Percentiles rank a stretch among this genome's conserved stretches.
phyloP scores from a whole-genome alignment of 78 protist genomes.

The Protostelium mycophagum region DNA sequence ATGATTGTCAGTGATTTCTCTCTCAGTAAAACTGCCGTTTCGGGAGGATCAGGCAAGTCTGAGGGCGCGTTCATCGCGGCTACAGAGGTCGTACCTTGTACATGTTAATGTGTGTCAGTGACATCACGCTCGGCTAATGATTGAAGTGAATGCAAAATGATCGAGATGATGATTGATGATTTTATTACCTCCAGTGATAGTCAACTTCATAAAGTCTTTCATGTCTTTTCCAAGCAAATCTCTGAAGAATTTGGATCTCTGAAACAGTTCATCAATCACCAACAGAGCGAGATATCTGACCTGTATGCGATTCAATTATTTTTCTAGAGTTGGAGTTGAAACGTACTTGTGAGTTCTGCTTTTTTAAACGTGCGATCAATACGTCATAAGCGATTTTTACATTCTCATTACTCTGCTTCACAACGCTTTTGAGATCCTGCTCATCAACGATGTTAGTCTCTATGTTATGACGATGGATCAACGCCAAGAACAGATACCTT shows the following conservation, averaged over 20 bases:
- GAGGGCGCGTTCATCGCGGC: neutral
- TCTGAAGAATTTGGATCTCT: neutral
- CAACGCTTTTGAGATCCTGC: neutral
- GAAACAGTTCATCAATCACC: neutral
- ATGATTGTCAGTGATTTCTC: neutral
- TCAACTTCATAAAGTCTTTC: neutral
- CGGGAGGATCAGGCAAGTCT: neutral
- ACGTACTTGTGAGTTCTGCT: neutral
- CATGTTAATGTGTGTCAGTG: no score
- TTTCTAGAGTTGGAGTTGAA: neutral
- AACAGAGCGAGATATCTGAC: neutral
- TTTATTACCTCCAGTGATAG: neutral
- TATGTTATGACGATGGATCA: neutral
- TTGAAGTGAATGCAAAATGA: no score
- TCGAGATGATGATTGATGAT: no score
- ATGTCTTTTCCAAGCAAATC: neutral
- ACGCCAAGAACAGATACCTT: neutral
- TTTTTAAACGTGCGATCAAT: neutral
- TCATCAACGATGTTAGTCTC: neutral
- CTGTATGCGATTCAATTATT: neutral
- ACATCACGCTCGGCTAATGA: no score
- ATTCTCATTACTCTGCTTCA: neutral
- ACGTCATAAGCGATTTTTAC: neutral
- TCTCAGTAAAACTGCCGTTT: neutral
- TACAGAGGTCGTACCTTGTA: neutral